Evolutionary conservation across 768 basidiomycete genomes (phyloP), one percentile per base, ranked within the genome.

Genomic region (Suillus sp.): DNA sequence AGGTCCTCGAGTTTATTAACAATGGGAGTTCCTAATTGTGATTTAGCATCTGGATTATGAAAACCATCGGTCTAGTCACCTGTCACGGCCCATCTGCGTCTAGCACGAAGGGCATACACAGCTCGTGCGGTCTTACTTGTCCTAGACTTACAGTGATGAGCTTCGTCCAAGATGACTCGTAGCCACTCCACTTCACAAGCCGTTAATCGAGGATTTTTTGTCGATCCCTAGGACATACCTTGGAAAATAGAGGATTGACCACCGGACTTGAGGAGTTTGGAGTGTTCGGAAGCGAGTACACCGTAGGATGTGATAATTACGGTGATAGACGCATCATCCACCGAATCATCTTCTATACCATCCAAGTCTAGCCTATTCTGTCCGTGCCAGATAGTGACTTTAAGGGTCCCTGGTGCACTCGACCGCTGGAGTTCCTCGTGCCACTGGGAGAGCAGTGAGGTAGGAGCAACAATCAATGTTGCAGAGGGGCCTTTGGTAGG

Each of bases 261-360:
- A 22, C 61, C 71, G n/a, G 82, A 78, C 69, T 85, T 89, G 65
- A 87, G 86, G 62, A 81, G 78, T 72, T 88, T 91, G 1, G 87
- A 83, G 69, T 91, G 92, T 70, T 99, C 96, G 25, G 93, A 94
- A n/a, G 86, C 89, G 37, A 99, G 77, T 14, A 91, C 90, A 0
- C 96, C 96, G 69, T 98, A 99, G 27, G 92, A 95, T 0, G 95
- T 98, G 60, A 98, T 84, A 34, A 98, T 82, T n/a, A 96, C 84
- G 61, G 89, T 88, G 62, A 92, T 83, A 11, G 79, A 78, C n/a
- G 73, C 74, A 62, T 79, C 76, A 34, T 74, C 70, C 2, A 83
- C 85, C n/a, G 83, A 79, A 16, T 85, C 85, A 48, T 82, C 81
- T 61, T 86, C 83, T 13, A 90, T 65, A 63, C 80, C 73, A 59